Conservation (phyloP, 495 filamentous ascomycete species). For the Lineolata rhizophorae region DNA sequence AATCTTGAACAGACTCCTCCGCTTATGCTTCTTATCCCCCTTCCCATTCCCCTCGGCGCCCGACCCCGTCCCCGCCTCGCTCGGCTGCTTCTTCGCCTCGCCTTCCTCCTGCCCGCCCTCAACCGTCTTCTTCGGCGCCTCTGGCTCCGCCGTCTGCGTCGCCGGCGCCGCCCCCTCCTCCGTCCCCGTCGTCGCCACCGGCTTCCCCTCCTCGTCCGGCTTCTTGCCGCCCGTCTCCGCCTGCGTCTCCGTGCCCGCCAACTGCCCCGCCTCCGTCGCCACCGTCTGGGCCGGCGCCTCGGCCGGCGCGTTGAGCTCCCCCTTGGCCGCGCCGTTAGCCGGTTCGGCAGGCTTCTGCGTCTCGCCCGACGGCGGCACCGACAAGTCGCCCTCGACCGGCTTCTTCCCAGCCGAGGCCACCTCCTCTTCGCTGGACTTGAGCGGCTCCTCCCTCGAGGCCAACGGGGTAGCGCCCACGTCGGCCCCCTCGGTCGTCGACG, state of each 20-base stretch:
- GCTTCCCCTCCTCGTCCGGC: background rate
- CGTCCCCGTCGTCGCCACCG: background rate
- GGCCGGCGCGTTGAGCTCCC: background rate
- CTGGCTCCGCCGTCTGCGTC: background rate
- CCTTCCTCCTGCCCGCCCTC: slow-evolving; percentile 14
- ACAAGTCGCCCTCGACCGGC: slow-evolving; percentile 3
- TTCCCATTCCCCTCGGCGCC: slow-evolving; percentile 22
- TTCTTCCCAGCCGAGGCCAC: slow-evolving; percentile 3
- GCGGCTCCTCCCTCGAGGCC: slow-evolving; percentile 7
- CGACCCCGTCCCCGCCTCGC: slow-evolving; percentile 10
- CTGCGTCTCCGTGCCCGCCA: background rate
- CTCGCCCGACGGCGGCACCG: slow-evolving; percentile 1
- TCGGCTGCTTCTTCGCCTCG: slow-evolving; percentile 2
- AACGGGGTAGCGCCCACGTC: slow-evolving; percentile 3
- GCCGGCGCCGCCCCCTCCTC: background rate
- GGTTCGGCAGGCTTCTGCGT: background rate
- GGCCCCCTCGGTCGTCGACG: background rate
- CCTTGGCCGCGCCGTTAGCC: no score
- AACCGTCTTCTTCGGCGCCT: slow-evolving; percentile 1
- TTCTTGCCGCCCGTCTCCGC: background rate
- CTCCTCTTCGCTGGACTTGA: slow-evolving; percentile 8
- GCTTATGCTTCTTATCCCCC: slow-evolving; percentile 39
- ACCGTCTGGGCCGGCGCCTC: background rate
- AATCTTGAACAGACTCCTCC: slow-evolving; percentile 32
- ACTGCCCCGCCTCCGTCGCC: background rate